A percentile compares a stretch with the other conserved stretches of the same genome.
Conservation (phyloP, 2,329 filamentous ascomycete species). For the Graphilbum sp. region DNA sequence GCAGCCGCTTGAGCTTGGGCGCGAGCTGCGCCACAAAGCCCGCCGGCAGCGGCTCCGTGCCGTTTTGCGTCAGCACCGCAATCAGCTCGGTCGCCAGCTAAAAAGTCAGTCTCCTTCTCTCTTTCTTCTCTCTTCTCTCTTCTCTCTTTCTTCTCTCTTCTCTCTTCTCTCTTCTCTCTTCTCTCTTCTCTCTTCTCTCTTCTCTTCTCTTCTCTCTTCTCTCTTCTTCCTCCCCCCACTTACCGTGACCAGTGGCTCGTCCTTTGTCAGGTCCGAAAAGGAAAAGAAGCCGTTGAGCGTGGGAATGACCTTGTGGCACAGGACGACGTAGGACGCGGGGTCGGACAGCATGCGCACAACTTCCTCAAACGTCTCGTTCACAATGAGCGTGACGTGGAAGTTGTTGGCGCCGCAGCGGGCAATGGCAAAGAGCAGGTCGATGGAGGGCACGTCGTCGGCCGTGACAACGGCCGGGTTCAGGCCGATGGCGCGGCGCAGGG, state of each 20-base stretch:
- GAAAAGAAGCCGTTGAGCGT: slow-evolving; percentile 81
- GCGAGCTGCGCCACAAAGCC: slow-evolving; percentile 75
- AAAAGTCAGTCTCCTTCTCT: background rate
- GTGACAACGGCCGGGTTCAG: slow-evolving; percentile 63
- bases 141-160: too few species aligned
- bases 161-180: too few species aligned
- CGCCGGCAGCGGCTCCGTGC: slow-evolving; percentile 66
- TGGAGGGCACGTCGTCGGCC: slow-evolving; percentile 52
- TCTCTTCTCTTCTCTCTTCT: too few species aligned
- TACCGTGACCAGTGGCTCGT: slow-evolving; percentile 66
- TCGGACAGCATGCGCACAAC: slow-evolving; percentile 56
- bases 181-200: too few species aligned
- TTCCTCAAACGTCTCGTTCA: slow-evolving; percentile 83
- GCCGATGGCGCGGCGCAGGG: slow-evolving; percentile 66
- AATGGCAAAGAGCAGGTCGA: slow-evolving; percentile 74
- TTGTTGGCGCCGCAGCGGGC: slow-evolving; percentile 79
- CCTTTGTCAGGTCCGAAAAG: slow-evolving; percentile 68
- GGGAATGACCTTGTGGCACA: slow-evolving; percentile 77
- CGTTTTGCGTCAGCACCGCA: slow-evolving; percentile 64
- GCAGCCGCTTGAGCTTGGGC: slow-evolving; percentile 69
- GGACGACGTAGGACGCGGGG: slow-evolving; percentile 52
- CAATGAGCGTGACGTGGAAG: slow-evolving; percentile 77
- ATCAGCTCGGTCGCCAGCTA: slow-evolving; percentile 65
- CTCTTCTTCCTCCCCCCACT: too few species aligned
- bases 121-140: too few species aligned